phyloP scores from a whole-genome alignment of 108 stramenopile genomes.

The Fistulifera solaris region DNA sequence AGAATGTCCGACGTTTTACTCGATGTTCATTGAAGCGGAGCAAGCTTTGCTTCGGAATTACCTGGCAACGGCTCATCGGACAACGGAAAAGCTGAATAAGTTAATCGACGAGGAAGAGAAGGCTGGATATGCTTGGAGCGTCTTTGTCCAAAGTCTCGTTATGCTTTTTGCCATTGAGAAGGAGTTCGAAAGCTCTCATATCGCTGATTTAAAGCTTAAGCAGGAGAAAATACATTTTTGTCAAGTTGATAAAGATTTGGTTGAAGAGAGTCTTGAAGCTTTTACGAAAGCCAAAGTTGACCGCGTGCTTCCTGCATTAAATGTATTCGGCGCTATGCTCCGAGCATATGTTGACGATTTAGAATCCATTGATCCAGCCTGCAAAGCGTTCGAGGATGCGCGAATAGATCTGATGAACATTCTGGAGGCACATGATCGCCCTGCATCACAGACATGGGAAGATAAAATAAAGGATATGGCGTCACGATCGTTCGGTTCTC shows the following conservation, averaged over 20 bases:
- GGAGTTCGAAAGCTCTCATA: constrained; percentile 51
- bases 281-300: constrained; percentile 61
- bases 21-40: constrained; percentile 52
- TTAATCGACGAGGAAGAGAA: constrained; percentile 48
- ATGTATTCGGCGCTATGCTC: constrained; percentile 41
- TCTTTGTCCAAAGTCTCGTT: constrained; percentile 56
- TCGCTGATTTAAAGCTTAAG: constrained; percentile 3
- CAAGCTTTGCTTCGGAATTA: constrained; percentile 47
- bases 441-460: too few relatives aligned
- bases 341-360: constrained; percentile 64
- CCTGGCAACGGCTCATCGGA: constrained; percentile 29
- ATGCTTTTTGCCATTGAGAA: constrained; percentile 75
- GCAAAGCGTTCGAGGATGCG: constrained; percentile 26
- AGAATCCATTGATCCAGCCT: constrained; percentile 55
- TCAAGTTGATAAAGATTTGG: constrained; percentile 45
- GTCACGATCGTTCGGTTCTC: too few relatives aligned
- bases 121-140: constrained; percentile 57
- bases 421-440: too few relatives aligned
- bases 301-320: constrained; percentile 41
- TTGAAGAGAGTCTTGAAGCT: constrained; percentile 53
- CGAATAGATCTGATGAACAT: neutral
- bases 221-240: constrained; percentile 53
- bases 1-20: constrained; percentile 12
- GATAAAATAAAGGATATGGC: too few relatives aligned
- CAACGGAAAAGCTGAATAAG: constrained; percentile 39